Conservation (phyloP, 73 alveolate genomes). For the Uronychia binucleata region DNA sequence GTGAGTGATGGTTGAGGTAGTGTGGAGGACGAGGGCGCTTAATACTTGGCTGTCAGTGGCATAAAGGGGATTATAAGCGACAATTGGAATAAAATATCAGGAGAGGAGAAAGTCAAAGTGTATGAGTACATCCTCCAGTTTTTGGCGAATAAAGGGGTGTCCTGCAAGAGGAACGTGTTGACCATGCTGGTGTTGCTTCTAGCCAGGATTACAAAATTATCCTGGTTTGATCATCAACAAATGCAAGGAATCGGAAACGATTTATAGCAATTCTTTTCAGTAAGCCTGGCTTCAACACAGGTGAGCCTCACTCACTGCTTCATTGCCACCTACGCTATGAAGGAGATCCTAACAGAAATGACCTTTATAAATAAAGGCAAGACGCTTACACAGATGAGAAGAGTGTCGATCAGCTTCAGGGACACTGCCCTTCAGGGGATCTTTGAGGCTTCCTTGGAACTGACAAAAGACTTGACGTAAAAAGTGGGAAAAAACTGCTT, state of each 20-base stretch:
- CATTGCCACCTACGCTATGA: slow-evolving; percentile 37
- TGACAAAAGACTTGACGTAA: slow-evolving; percentile 1
- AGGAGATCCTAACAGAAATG: slow-evolving; percentile 58
- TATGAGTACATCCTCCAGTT: slow-evolving; percentile 35
- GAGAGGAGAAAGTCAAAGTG: slow-evolving; percentile 33
- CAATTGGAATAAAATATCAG: slow-evolving; percentile 54
- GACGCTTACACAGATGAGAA: slow-evolving; percentile 42
- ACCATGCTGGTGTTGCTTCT: slow-evolving; percentile 48
- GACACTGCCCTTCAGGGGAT: slow-evolving; percentile 40
- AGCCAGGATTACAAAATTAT: slow-evolving; percentile 41
- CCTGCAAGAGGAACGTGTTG: slow-evolving; percentile 45
- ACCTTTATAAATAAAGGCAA: slow-evolving; percentile 61
- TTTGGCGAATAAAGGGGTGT: slow-evolving; percentile 35
- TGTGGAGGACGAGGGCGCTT: slow-evolving; percentile 15
- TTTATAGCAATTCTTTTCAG: slow-evolving; percentile 9
- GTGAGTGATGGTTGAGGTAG: background rate
- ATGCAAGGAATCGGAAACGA: slow-evolving; percentile 34
- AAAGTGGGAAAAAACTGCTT: background rate
- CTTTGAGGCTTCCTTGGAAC: background rate
- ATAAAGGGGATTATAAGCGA: slow-evolving; percentile 44
- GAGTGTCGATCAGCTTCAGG: slow-evolving; percentile 56
- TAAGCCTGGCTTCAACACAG: slow-evolving; percentile 7
- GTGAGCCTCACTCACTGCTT: slow-evolving; percentile 33
- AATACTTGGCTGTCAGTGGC: slow-evolving; percentile 55
- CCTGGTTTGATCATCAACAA: slow-evolving; percentile 60